A percentile compares a stretch with the other conserved stretches of the same genome.
These are phyloP conservation scores for Claviceps maximensis DNA, from an alignment of 2,329 filamentous ascomycete species.

Conservation along the genomic window DNA sequence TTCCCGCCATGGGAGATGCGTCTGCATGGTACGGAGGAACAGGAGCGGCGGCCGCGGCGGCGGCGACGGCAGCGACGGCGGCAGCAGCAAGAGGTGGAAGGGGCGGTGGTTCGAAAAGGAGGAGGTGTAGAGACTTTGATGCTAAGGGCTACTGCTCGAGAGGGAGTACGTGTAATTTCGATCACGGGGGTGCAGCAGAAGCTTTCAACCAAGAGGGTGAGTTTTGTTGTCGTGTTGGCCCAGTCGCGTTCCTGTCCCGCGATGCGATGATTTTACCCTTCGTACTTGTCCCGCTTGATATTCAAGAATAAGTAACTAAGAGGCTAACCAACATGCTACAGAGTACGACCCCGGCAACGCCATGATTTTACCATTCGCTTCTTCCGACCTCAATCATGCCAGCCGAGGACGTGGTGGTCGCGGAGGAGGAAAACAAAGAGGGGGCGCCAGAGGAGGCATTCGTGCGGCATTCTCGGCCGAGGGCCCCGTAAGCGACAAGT, in stretches of 20 bases:
- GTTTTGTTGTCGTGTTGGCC: background rate
- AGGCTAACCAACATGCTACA: slow-evolving; percentile 3
- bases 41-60: too few relatives aligned
- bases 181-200: slow-evolving; percentile 37
- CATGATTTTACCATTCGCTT: slow-evolving; percentile 10
- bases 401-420: slow-evolving; percentile 20
- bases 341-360: slow-evolving; percentile 23
- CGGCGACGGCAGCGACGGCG: background rate
- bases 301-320: too few relatives aligned
- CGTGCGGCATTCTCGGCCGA: slow-evolving; percentile 50
- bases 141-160: slow-evolving; percentile 58
- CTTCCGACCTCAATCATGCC: slow-evolving; percentile 12
- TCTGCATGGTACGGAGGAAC: slow-evolving; percentile 6
- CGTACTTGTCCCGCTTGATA: too few relatives aligned
- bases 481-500: slow-evolving; percentile 48
- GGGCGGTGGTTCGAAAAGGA: slow-evolving; percentile 15
- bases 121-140: slow-evolving; percentile 56
- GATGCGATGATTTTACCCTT: background rate
- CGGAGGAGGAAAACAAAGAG: slow-evolving; percentile 20
- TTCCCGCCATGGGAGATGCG: slow-evolving; percentile 26
- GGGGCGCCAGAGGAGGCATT: slow-evolving; percentile 22
- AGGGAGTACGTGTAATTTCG: slow-evolving; percentile 53
- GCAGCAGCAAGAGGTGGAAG: slow-evolving; percentile 7
- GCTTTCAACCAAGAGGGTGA: slow-evolving; percentile 14
- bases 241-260: background rate